Conservation (phyloP, 768 basidiomycete species). For the Suillus americanus region DNA sequence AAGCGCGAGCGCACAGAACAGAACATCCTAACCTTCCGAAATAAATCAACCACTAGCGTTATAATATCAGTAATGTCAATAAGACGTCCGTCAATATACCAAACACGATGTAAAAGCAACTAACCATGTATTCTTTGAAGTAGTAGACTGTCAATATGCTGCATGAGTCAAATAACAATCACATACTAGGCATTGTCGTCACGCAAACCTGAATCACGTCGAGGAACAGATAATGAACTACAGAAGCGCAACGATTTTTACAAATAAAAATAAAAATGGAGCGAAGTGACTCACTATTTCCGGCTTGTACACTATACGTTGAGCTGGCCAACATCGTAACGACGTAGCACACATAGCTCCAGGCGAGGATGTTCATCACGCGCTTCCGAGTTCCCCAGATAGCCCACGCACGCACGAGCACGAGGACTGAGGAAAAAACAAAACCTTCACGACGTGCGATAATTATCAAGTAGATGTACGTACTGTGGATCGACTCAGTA, state of each 20-base stretch:
- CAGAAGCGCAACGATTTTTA: background rate
- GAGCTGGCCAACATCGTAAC: background rate
- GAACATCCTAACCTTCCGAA: constrained; percentile 7
- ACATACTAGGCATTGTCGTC: constrained; percentile 7
- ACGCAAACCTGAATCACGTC: constrained; percentile 2
- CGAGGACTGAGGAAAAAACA: constrained; percentile 2
- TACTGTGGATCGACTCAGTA: constrained; percentile 9
- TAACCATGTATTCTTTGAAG: background rate
- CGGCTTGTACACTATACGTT: background rate
- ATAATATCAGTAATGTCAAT: background rate
- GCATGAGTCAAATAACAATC: background rate
- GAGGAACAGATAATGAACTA: background rate
- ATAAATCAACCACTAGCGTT: constrained; percentile 8
- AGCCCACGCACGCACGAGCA: constrained; percentile 11
- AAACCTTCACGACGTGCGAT: background rate
- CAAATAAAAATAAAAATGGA: background rate
- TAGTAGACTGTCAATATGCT: background rate
- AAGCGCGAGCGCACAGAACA: background rate
- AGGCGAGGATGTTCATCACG: background rate
- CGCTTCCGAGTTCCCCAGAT: constrained; percentile 6
- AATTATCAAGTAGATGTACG: background rate
- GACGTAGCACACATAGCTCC: constrained; percentile 2
- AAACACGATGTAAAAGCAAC: background rate
- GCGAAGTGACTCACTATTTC: background rate
- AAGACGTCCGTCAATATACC: background rate